Conservation (phyloP, 108 stramenopile species). For the Cyclotella baltica region DNA sequence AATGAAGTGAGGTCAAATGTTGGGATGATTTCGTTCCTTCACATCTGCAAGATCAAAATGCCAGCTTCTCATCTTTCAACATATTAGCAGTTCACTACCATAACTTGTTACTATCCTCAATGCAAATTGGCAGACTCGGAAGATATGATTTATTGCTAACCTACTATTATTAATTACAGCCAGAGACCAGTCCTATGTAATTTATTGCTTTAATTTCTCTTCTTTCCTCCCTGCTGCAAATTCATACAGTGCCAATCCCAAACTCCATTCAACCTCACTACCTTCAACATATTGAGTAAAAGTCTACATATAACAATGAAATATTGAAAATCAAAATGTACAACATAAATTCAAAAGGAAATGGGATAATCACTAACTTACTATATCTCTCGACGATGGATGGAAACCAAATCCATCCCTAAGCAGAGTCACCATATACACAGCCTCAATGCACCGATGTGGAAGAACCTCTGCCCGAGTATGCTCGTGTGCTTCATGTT, state of each 20-base stretch:
- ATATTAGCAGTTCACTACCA: too few relatives aligned
- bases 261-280: slow-evolving; percentile 90
- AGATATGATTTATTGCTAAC: too few relatives aligned
- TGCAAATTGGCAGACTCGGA: too few relatives aligned
- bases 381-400: slow-evolving; percentile 77
- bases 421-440: slow-evolving; percentile 89
- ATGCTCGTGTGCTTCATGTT: slow-evolving; percentile 72
- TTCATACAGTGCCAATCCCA: slow-evolving; percentile 82
- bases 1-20: too few relatives aligned
- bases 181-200: too few relatives aligned
- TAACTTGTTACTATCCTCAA: too few relatives aligned
- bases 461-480: slow-evolving; percentile 83
- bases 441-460: slow-evolving; percentile 87
- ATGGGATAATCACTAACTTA: neutral
- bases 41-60: too few relatives aligned
- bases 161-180: too few relatives aligned
- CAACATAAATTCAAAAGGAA: neutral
- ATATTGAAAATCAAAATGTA: neutral
- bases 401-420: slow-evolving; percentile 92
- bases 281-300: slow-evolving; percentile 89
- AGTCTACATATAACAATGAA: slow-evolving; percentile 29
- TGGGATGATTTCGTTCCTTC: too few relatives aligned
- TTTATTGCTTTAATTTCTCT: too few relatives aligned
- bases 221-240: slow-evolving; percentile 53
- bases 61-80: too few relatives aligned